Evolutionary conservation across 108 stramenopile genomes (phyloP).

Genomic region (Skeletonema menzelii): DNA sequence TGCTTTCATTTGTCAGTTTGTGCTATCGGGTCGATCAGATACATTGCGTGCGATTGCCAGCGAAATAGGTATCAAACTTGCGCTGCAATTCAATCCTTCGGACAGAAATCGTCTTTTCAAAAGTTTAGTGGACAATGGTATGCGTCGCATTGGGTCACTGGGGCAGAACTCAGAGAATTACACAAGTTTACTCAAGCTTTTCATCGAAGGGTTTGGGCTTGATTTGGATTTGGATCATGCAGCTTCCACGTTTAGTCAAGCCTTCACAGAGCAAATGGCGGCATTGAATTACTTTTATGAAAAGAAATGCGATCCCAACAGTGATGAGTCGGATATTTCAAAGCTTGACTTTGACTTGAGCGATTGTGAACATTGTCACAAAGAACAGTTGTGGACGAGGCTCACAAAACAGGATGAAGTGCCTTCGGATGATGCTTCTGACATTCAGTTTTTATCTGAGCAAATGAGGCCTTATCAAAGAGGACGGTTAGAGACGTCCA

Average conservation of each 20-base stretch:
- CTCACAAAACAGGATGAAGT: background rate
- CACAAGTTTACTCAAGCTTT: conserved; percentile 22
- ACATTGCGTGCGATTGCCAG: conserved; percentile 53
- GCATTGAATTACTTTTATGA: conserved; percentile 6
- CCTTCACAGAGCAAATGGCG: conserved; percentile 25
- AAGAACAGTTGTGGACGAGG: conserved; percentile 16
- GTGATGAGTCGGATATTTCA: conserved; percentile 12
- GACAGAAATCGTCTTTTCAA: conserved; percentile 42
- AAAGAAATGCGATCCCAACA: conserved; percentile 15
- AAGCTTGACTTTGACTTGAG: conserved; percentile 54
- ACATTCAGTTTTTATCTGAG: conserved; percentile 26
- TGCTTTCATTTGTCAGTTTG: conserved; percentile 58
- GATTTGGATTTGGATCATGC: conserved; percentile 25
- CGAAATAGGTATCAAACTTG: conserved; percentile 39
- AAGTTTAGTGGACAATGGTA: conserved; percentile 31
- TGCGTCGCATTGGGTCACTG: conserved; percentile 44
- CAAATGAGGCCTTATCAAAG: conserved; percentile 64
- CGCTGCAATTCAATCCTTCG: conserved; percentile 7
- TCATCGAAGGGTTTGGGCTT: conserved; percentile 24
- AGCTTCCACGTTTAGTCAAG: conserved; percentile 14
- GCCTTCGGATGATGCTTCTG: conserved; percentile 4
- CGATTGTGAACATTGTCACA: conserved; percentile 62
- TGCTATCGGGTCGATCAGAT: conserved; percentile 48
- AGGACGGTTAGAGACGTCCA: conserved; percentile 54
- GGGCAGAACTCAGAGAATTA: conserved; percentile 45